These are phyloP conservation scores for Aaosphaeria pasadenensis DNA, from an alignment of 2,329 filamentous ascomycete genomes.

Conservation along the genomic window DNA sequence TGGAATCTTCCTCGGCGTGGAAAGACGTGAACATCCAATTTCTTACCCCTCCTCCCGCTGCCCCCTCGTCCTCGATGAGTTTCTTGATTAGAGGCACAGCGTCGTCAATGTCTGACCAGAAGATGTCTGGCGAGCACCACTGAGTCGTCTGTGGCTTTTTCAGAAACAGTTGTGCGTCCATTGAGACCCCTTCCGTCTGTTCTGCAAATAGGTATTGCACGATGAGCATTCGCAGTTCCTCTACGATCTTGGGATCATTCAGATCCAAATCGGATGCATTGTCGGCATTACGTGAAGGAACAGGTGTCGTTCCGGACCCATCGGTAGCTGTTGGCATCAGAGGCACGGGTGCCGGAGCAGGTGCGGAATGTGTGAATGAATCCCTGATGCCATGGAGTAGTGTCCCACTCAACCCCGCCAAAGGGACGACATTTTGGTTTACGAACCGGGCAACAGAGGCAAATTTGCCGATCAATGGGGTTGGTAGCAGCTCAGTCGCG, in stretches of 20 bases:
- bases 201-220: slow-evolving; percentile 24
- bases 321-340: slow-evolving; percentile 5
- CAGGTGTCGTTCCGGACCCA: neutral
- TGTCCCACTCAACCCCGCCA: slow-evolving; percentile 16
- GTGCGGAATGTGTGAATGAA: slow-evolving; percentile 5
- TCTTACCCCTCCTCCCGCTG: slow-evolving; percentile 2
- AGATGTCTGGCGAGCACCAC: slow-evolving; percentile 16
- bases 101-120: slow-evolving; percentile 24
- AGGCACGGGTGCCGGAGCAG: slow-evolving; percentile 9
- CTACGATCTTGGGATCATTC: slow-evolving; percentile 13
- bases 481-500: slow-evolving; percentile 22
- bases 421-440: slow-evolving; percentile 20
- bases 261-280: slow-evolving; percentile 6
- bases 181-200: slow-evolving; percentile 20
- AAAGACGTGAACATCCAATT: slow-evolving; percentile 23
- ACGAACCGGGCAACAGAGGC: slow-evolving; percentile 16
- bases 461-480: slow-evolving; percentile 22
- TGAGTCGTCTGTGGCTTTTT: slow-evolving; percentile 16
- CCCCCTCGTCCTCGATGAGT: slow-evolving; percentile 14
- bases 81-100: slow-evolving; percentile 18
- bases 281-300: neutral
- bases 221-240: slow-evolving; percentile 20
- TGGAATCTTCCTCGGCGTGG: slow-evolving; percentile 23
- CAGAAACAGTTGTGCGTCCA: slow-evolving; percentile 25
- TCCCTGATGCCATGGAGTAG: slow-evolving; percentile 13